Conservation (phyloP, 2,329 filamentous ascomycete species). For the Aspergillus carbonarius region DNA sequence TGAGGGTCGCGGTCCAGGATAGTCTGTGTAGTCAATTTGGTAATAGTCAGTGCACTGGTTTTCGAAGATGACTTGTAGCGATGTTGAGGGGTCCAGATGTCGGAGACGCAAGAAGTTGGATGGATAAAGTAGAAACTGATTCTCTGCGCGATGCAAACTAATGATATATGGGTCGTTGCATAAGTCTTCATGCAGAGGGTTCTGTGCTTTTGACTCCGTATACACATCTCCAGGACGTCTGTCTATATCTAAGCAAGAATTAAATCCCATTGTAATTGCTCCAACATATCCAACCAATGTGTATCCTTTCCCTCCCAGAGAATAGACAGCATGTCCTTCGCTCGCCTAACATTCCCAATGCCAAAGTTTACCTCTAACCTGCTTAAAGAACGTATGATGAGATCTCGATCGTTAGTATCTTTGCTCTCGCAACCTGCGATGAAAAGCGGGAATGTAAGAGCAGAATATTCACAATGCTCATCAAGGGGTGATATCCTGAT, state of each 20-base stretch:
- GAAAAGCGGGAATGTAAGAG: conserved; percentile 39
- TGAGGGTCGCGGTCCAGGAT: too few species aligned
- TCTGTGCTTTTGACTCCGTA: too few species aligned
- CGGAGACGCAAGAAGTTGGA: too few species aligned
- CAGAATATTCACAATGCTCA: conserved; percentile 38
- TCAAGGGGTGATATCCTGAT: conserved; percentile 30
- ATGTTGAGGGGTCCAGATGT: too few species aligned
- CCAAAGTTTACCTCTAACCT: conserved; percentile 36
- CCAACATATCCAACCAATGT: conserved; percentile 36
- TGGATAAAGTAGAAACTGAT: too few species aligned
- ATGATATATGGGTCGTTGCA: too few species aligned
- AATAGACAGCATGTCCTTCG: conserved; percentile 30
- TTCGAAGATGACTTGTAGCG: too few species aligned
- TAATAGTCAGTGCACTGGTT: too few species aligned
- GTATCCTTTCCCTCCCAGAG: conserved; percentile 25
- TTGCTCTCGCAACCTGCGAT: conserved; percentile 37
- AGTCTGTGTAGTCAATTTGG: too few species aligned
- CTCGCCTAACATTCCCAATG: conserved; percentile 36
- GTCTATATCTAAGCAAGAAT: conserved; percentile 27
- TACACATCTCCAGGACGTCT: too few species aligned
- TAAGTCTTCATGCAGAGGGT: too few species aligned
- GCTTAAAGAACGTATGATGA: conserved; percentile 27
- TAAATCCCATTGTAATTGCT: conserved; percentile 34
- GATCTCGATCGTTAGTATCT: conserved; percentile 19
- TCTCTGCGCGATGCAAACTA: too few species aligned